phyloP scores from a whole-genome alignment of 106 monocot species.

The Allium cepa region DNA sequence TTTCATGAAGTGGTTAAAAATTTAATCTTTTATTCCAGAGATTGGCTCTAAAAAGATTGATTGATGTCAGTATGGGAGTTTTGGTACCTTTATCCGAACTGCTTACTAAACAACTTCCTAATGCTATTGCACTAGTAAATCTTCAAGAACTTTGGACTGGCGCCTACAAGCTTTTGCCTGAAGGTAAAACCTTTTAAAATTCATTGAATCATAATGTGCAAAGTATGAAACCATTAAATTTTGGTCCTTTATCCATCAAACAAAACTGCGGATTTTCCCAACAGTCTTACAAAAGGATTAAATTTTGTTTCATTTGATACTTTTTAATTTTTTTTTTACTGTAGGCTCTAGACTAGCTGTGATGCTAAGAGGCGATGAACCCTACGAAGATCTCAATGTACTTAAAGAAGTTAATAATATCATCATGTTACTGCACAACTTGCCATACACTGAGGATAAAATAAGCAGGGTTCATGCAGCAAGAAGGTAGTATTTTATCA shows the following conservation, averaged over 20 bases:
- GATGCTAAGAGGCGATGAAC: slow-evolving; percentile 83
- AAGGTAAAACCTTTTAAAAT: slow-evolving; percentile 36
- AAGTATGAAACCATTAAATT: not conserved
- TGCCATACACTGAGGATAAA: slow-evolving; percentile 65
- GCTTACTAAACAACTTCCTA: slow-evolving; percentile 86
- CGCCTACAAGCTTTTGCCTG: slow-evolving; percentile 82
- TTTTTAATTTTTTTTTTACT: slow-evolving; percentile 3
- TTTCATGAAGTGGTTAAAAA: not conserved
- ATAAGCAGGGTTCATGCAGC: slow-evolving; percentile 85
- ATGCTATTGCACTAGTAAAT: slow-evolving; percentile 88
- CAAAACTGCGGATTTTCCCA: too few relatives aligned
- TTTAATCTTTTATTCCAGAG: slow-evolving; percentile 49
- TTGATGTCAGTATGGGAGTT: slow-evolving; percentile 96
- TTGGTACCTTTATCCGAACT: slow-evolving; percentile 88
- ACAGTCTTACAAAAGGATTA: not conserved
- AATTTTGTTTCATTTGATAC: slow-evolving; percentile 1
- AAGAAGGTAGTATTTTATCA: slow-evolving; percentile 46
- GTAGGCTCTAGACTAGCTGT: slow-evolving; percentile 82
- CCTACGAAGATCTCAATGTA: slow-evolving; percentile 68
- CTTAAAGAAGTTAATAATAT: slow-evolving; percentile 55
- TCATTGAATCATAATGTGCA: not conserved
- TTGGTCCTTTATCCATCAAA: not conserved
- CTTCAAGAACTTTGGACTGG: slow-evolving; percentile 80
- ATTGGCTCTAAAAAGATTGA: slow-evolving; percentile 87
- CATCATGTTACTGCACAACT: slow-evolving; percentile 81